These are phyloP conservation scores for Globisporangium acanthophoron DNA, from an alignment of 352 stramenopile species.

Conservation along the genomic window DNA sequence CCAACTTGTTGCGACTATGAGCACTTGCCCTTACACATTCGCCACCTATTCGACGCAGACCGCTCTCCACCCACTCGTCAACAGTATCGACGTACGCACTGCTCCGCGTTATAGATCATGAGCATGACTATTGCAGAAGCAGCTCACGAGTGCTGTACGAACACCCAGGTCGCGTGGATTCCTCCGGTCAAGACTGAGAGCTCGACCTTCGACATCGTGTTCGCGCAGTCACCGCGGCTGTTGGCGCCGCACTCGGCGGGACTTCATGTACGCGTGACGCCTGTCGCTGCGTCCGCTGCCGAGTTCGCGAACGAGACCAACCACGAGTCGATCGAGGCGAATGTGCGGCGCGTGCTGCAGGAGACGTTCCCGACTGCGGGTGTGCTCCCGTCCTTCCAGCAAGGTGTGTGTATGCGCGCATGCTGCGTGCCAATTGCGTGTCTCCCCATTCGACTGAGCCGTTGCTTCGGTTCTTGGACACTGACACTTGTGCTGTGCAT, in stretches of 20 bases:
- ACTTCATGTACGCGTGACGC: slow-evolving; percentile 23
- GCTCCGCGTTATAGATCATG: too few species aligned
- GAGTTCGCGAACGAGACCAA: slow-evolving; percentile 14
- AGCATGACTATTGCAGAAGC: background rate
- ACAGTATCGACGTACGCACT: slow-evolving; percentile 28
- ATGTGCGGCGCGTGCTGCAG: slow-evolving; percentile 22
- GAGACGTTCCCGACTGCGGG: slow-evolving; percentile 16
- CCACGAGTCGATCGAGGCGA: slow-evolving; percentile 27
- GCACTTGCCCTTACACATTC: background rate
- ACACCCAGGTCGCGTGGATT: slow-evolving; percentile 29
- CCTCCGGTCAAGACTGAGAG: slow-evolving; percentile 17
- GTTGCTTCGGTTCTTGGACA: too few species aligned
- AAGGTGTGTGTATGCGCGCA: slow-evolving; percentile 9
- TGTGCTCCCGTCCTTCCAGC: slow-evolving; percentile 8
- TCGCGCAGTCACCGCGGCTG: slow-evolving; percentile 22
- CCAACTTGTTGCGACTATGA: background rate
- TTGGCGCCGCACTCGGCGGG: slow-evolving; percentile 21
- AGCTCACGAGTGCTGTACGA: background rate
- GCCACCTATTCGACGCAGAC: background rate
- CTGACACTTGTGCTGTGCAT: background rate
- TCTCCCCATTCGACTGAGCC: too few species aligned
- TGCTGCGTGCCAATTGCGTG: too few species aligned
- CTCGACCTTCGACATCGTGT: slow-evolving; percentile 30
- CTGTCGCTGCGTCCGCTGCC: background rate
- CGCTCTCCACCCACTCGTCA: slow-evolving; percentile 24